These are phyloP conservation scores for Sequoiadendron giganteum DNA, from an alignment of 75 land plant genomes.

Conservation along the genomic window DNA sequence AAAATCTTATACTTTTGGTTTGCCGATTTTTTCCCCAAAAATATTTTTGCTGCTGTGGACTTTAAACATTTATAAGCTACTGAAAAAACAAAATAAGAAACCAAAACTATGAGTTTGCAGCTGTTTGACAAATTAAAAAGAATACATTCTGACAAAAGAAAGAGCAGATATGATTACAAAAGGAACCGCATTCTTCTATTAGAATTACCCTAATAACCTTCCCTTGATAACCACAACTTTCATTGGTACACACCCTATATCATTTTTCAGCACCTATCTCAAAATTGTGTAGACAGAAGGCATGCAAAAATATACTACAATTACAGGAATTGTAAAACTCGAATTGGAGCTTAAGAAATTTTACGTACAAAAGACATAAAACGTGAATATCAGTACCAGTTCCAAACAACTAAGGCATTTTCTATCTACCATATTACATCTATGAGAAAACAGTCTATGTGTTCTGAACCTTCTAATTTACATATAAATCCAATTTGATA, in stretches of 20 bases:
- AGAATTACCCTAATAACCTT: background rate
- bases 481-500: background rate
- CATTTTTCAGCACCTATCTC: background rate
- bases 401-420: background rate
- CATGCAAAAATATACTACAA: background rate
- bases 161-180: background rate
- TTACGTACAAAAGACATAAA: background rate
- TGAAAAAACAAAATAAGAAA: background rate
- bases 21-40: too few relatives aligned
- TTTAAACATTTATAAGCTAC: background rate
- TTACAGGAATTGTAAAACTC: background rate
- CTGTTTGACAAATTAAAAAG: background rate
- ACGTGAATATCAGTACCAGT: background rate
- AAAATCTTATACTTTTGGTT: too few relatives aligned
- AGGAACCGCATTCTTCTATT: background rate
- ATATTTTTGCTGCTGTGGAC: too few relatives aligned
- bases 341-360: background rate
- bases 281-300: background rate
- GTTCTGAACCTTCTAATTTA: background rate
- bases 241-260: background rate
- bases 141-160: background rate
- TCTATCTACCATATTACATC: background rate
- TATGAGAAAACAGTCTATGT: background rate
- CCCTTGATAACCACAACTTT: background rate
- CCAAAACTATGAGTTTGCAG: background rate